Evolutionary conservation across 192 early-diverging fungal genomes (phyloP).

Genomic region (Phlyctochytrium bullatum): DNA sequence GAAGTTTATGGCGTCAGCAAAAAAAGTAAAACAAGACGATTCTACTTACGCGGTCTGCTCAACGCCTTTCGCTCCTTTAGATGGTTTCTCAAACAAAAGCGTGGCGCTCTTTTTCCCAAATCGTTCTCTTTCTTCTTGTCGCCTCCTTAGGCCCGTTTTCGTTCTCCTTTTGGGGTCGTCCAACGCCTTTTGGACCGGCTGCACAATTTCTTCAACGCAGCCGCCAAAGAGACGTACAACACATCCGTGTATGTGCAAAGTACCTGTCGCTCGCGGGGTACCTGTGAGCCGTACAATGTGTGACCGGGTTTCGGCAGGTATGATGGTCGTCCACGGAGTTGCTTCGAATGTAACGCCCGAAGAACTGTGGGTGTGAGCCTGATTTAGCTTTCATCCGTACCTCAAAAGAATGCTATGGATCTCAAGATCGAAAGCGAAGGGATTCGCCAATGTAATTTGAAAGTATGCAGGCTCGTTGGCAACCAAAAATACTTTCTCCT

Average conservation of each 20-base stretch:
- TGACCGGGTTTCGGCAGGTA: slow-evolving; percentile 61
- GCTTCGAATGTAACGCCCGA: slow-evolving; percentile 61
- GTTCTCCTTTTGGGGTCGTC: slow-evolving; percentile 56
- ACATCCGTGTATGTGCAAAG: slow-evolving; percentile 63
- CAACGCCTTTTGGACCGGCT: slow-evolving; percentile 48
- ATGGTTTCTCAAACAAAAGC: neutral
- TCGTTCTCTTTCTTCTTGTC: slow-evolving; percentile 44
- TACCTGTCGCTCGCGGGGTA: slow-evolving; percentile 57
- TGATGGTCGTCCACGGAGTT: slow-evolving; percentile 52
- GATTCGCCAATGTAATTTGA: slow-evolving; percentile 70
- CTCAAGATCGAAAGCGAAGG: slow-evolving; percentile 77
- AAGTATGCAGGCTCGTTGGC: slow-evolving; percentile 67
- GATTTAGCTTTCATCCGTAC: slow-evolving; percentile 1
- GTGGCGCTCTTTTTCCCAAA: slow-evolving; percentile 28
- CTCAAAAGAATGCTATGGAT: slow-evolving; percentile 54
- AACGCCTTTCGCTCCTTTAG: neutral
- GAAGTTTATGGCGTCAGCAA: neutral
- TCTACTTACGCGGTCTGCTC: neutral
- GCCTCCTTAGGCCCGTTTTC: slow-evolving; percentile 37
- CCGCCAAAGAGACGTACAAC: slow-evolving; percentile 66
- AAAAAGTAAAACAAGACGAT: neutral
- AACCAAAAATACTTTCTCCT: slow-evolving; percentile 57
- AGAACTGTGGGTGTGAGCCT: slow-evolving; percentile 39
- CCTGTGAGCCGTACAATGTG: slow-evolving; percentile 66
- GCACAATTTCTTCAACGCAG: slow-evolving; percentile 59